These are phyloP conservation scores for Zarea fungicola DNA, from an alignment of 2,329 filamentous ascomycete genomes.

Conservation along the genomic window DNA sequence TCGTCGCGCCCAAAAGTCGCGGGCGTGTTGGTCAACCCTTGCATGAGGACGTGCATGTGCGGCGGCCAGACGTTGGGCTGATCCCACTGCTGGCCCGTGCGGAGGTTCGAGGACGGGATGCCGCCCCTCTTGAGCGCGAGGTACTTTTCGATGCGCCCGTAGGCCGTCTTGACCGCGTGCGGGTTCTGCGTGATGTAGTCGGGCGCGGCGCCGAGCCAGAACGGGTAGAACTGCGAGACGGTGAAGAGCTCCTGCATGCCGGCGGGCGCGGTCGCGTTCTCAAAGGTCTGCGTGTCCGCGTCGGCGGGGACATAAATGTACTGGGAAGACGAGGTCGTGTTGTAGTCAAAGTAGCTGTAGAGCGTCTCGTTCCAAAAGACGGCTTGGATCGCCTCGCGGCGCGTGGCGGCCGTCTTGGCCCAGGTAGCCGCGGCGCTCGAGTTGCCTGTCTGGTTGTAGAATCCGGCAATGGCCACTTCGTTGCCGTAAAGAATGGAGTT, in stretches of 20 bases:
- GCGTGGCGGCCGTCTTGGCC: conserved; percentile 42
- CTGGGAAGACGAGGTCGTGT: conserved; percentile 53
- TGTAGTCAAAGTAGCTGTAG: conserved; percentile 65
- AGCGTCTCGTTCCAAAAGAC: conserved; percentile 61
- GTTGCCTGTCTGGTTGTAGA: conserved; percentile 49
- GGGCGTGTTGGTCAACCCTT: conserved; percentile 55
- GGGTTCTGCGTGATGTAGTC: conserved; percentile 52
- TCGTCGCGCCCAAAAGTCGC: conserved; percentile 49
- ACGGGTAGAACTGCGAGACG: conserved; percentile 59
- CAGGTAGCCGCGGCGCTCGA: conserved; percentile 43
- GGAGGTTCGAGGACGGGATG: conserved; percentile 57
- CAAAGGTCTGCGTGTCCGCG: conserved; percentile 29
- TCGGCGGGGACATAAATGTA: conserved; percentile 50
- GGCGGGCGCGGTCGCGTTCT: conserved; percentile 39
- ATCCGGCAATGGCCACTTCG: conserved; percentile 53
- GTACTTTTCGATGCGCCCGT: conserved; percentile 45
- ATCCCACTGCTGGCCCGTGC: conserved; percentile 63
- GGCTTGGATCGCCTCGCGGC: conserved; percentile 57
- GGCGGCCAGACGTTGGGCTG: conserved; percentile 67
- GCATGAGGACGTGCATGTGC: conserved; percentile 58
- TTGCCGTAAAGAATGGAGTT: conserved; percentile 65
- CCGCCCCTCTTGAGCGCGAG: conserved; percentile 50
- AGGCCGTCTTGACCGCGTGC: conserved; percentile 50
- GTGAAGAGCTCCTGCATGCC: conserved; percentile 55
- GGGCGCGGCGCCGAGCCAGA: conserved; percentile 63